Evolutionary conservation across 257 asterid genomes (phyloP).

Genomic region (Asclepias syriaca): DNA sequence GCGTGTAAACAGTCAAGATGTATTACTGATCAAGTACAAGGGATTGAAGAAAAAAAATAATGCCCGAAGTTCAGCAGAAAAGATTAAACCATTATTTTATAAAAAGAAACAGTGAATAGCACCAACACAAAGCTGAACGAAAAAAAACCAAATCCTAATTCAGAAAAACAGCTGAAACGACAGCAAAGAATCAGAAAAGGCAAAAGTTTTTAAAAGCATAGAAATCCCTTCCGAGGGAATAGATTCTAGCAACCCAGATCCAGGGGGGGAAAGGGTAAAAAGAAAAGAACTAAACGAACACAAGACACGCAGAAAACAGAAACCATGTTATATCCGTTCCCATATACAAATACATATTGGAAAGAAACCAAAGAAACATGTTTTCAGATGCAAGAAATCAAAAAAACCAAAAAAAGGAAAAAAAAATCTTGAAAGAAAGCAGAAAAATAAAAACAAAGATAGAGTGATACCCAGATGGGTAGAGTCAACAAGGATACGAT

Average conservation of each 20-base stretch:
- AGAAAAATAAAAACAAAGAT: not conserved
- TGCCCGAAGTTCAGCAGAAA: not conserved
- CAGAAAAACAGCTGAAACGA: not conserved
- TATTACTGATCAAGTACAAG: not conserved
- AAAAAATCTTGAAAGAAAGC: not conserved
- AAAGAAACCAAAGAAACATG: not conserved
- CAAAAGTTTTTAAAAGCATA: not conserved
- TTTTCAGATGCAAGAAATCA: not conserved
- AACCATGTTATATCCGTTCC: not conserved
- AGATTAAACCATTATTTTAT: too few relatives aligned
- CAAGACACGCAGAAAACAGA: not conserved
- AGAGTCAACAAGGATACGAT: constrained; percentile 33
- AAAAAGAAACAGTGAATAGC: too few relatives aligned
- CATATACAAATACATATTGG: not conserved
- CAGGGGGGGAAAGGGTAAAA: not conserved
- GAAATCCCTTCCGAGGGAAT: not conserved
- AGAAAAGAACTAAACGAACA: not conserved
- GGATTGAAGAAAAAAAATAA: not conserved
- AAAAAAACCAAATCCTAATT: not conserved
- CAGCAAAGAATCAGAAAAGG: not conserved
- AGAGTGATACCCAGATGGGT: not conserved
- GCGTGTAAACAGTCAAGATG: not conserved
- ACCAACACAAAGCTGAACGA: not conserved
- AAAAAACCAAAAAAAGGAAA: not conserved
- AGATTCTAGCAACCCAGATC: not conserved